phyloP scores from a whole-genome alignment of 2,329 filamentous ascomycete species.

The Didymella sp. region DNA sequence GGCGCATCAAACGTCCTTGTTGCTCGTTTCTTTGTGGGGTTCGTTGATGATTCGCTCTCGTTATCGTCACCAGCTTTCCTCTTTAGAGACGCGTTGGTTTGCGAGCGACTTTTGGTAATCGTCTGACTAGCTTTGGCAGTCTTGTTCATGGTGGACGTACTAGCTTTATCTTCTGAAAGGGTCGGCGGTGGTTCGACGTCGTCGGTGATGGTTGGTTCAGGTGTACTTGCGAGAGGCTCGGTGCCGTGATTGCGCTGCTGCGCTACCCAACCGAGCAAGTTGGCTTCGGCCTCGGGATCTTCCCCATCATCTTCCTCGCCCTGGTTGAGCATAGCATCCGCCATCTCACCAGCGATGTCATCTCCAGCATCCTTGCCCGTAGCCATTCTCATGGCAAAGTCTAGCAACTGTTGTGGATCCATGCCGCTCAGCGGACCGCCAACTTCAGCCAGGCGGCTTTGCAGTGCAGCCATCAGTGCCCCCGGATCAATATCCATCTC shows the following conservation, averaged over 20 bases:
- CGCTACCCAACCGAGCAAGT: constrained; percentile 43
- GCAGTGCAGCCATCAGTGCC: constrained; percentile 48
- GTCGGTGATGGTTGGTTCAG: constrained; percentile 18
- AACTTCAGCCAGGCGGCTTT: constrained; percentile 42
- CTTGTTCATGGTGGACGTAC: background rate
- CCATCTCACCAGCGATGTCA: constrained; percentile 53
- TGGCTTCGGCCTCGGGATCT: constrained; percentile 39
- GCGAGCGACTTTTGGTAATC: constrained; percentile 1
- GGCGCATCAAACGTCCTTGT: constrained; percentile 46
- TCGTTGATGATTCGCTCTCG: constrained; percentile 21
- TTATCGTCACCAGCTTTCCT: constrained; percentile 39
- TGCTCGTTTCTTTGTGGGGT: constrained; percentile 38
- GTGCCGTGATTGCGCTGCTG: constrained; percentile 38
- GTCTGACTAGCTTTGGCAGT: background rate
- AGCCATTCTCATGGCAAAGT: constrained; percentile 55
- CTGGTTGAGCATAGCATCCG: constrained; percentile 52
- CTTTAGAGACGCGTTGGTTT: constrained; percentile 36
- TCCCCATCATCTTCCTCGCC: constrained; percentile 43
- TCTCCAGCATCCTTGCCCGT: constrained; percentile 51
- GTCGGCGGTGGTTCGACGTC: constrained; percentile 29
- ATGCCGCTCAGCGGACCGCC: constrained; percentile 49
- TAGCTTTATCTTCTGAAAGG: constrained; percentile 20
- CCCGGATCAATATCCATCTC: constrained; percentile 47
- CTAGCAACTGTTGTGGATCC: constrained; percentile 53
- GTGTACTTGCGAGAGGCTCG: constrained; percentile 12